Evolutionary conservation across 495 filamentous ascomycete species (phyloP).

Genomic region (Barbatosphaeria neglecta): DNA sequence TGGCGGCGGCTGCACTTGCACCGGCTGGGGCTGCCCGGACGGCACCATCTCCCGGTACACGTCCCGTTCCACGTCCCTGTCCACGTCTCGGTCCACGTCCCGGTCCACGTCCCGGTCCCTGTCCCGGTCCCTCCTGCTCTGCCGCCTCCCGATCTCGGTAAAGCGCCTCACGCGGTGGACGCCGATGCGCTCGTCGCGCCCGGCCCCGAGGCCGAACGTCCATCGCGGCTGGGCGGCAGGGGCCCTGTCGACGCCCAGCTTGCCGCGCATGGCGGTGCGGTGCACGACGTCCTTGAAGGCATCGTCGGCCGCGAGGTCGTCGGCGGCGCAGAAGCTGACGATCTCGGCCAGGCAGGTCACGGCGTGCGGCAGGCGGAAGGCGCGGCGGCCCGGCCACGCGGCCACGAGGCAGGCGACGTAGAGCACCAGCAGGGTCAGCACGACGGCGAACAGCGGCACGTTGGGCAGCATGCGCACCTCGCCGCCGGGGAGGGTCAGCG

Average conservation of each 20-base stretch:
- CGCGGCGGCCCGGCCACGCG: constrained; percentile 42
- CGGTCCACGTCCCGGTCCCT: no score
- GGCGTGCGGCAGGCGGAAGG: constrained; percentile 55
- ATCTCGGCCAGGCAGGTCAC: constrained; percentile 62
- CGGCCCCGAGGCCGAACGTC: constrained; percentile 19
- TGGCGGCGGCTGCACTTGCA: no score
- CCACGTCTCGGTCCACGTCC: no score
- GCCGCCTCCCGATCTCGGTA: constrained; percentile 18
- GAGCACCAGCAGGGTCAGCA: constrained; percentile 56
- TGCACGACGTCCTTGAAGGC: constrained; percentile 35
- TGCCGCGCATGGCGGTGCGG: constrained; percentile 15
- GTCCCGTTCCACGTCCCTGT: no score
- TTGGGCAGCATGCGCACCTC: constrained; percentile 57
- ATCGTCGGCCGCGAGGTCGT: constrained; percentile 54
- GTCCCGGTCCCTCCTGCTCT: constrained; percentile 3
- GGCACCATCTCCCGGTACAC: no score
- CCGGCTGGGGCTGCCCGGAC: no score
- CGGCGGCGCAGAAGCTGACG: constrained; percentile 62
- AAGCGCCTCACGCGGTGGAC: constrained; percentile 26
- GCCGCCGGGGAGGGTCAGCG: constrained; percentile 48
- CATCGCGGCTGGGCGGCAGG: constrained; percentile 23
- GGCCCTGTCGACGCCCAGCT: constrained; percentile 19
- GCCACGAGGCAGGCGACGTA: constrained; percentile 40
- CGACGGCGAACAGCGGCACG: constrained; percentile 54
- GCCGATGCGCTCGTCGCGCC: constrained; percentile 19